phyloP scores from a whole-genome alignment of 306 rosid genomes.

The Glycine soja region DNA sequence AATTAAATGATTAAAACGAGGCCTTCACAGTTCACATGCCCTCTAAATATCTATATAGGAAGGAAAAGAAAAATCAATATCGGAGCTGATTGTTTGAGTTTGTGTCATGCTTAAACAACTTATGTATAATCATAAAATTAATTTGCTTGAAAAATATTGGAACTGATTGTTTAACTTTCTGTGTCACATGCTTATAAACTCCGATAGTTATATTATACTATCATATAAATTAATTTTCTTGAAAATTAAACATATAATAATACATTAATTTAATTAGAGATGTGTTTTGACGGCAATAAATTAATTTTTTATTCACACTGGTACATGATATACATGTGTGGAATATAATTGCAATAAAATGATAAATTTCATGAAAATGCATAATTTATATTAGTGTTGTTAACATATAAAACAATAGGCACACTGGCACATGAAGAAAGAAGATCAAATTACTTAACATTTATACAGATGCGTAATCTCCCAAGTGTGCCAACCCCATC shows the following conservation, averaged over 20 bases:
- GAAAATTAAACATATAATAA: too few relatives aligned
- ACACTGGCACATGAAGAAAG: background rate
- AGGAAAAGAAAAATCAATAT: too few relatives aligned
- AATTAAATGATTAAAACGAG: too few relatives aligned
- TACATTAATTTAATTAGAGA: background rate
- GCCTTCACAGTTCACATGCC: too few relatives aligned
- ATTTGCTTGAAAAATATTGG: background rate
- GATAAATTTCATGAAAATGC: background rate
- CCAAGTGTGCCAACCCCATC: background rate
- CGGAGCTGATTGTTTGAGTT: too few relatives aligned
- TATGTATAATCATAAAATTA: too few relatives aligned
- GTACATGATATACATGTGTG: background rate
- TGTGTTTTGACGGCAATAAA: background rate
- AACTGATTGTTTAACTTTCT: background rate
- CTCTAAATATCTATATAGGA: too few relatives aligned
- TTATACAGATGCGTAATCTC: slow-evolving; percentile 1
- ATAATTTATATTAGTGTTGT: background rate
- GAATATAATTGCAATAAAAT: background rate
- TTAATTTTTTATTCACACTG: background rate
- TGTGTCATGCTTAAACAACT: too few relatives aligned
- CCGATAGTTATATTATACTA: too few relatives aligned
- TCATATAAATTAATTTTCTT: too few relatives aligned
- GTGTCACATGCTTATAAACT: too few relatives aligned
- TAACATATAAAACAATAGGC: background rate
- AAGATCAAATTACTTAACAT: slow-evolving; percentile 32